Conservation (phyloP, 768 basidiomycete genomes). For the Podaxis rugospora region DNA sequence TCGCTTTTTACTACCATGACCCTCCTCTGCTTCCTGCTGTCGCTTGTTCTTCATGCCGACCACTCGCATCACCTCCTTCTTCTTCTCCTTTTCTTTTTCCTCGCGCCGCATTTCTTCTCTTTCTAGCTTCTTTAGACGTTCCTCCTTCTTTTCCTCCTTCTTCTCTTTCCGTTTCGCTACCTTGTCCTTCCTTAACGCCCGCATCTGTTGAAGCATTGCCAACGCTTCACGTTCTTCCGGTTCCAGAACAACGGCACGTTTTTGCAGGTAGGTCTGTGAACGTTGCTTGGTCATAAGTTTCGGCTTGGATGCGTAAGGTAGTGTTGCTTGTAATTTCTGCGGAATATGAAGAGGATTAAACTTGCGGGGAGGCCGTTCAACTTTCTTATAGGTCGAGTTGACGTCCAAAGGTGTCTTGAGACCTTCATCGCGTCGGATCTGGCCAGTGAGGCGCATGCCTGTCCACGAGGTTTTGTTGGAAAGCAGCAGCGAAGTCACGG, state of each 20-base stretch:
- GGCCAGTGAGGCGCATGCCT: conserved; percentile 95
- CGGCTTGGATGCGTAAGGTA: conserved; percentile 93
- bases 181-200: conserved; percentile 88
- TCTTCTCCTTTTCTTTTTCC: conserved; percentile 73
- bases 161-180: conserved; percentile 74
- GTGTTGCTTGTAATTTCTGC: conserved; percentile 81
- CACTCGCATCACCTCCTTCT: conserved; percentile 43
- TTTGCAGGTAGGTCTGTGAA: conserved; percentile 83
- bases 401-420: conserved; percentile 75
- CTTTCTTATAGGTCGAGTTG: conserved; percentile 84
- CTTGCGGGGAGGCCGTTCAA: conserved; percentile 75
- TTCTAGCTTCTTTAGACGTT: conserved; percentile 65
- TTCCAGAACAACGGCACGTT: conserved; percentile 92
- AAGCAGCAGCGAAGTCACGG: conserved; percentile 86
- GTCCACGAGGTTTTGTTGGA: conserved; percentile 80
- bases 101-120: conserved; percentile 58
- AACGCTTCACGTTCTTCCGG: conserved; percentile 93
- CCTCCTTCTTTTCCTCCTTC: conserved; percentile 73
- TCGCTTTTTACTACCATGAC: not conserved
- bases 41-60: not conserved
- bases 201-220: conserved; percentile 89
- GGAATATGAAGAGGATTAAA: conserved; percentile 91
- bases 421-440: conserved; percentile 83
- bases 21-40: not conserved
- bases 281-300: conserved; percentile 74